A percentile compares a stretch with the other conserved stretches of the same genome.
phyloP scores from a whole-genome alignment of 257 asterid species.

The Thymus mandschuricus region DNA sequence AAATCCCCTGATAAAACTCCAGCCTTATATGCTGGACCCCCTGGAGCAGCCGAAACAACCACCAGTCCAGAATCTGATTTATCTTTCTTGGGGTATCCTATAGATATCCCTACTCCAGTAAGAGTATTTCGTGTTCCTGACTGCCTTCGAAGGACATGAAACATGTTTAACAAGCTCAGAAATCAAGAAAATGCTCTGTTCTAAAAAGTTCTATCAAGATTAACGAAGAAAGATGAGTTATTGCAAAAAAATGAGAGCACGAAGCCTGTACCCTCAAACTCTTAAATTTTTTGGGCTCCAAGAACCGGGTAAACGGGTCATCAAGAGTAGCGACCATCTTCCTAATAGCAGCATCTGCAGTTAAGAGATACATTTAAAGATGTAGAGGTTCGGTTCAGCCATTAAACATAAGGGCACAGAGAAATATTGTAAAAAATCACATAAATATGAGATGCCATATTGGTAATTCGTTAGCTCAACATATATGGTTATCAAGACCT shows the following conservation, averaged over 20 bases:
- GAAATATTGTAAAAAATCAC: background rate
- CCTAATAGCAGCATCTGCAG: slow-evolving; percentile 81
- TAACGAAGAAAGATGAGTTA: slow-evolving; percentile 9
- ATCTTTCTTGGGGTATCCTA: slow-evolving; percentile 80
- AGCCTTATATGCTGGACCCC: slow-evolving; percentile 94
- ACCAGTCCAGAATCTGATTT: slow-evolving; percentile 71
- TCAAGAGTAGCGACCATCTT: slow-evolving; percentile 94
- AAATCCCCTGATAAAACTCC: slow-evolving; percentile 88
- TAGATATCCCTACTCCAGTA: slow-evolving; percentile 95
- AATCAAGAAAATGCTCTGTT: slow-evolving; percentile 24
- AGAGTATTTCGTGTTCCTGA: slow-evolving; percentile 87
- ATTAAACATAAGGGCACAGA: slow-evolving; percentile 9
- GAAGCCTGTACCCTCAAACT: slow-evolving; percentile 78
- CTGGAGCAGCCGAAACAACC: slow-evolving; percentile 89
- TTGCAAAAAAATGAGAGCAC: slow-evolving; percentile 29
- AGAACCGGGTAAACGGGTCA: slow-evolving; percentile 96
- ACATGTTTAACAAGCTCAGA: slow-evolving; percentile 34
- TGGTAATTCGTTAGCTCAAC: slow-evolving; percentile 1
- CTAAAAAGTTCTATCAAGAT: slow-evolving; percentile 16
- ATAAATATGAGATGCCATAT: slow-evolving; percentile 11
- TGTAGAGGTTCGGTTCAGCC: slow-evolving; percentile 10
- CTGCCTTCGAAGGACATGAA: slow-evolving; percentile 82
- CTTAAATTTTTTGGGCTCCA: slow-evolving; percentile 92
- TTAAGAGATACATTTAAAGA: slow-evolving; percentile 21
- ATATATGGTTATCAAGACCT: background rate